Evolutionary conservation across 75 land plant genomes (phyloP), one percentile per base, ranked within the genome.

Genomic region (Isoetes taiwanensis): DNA sequence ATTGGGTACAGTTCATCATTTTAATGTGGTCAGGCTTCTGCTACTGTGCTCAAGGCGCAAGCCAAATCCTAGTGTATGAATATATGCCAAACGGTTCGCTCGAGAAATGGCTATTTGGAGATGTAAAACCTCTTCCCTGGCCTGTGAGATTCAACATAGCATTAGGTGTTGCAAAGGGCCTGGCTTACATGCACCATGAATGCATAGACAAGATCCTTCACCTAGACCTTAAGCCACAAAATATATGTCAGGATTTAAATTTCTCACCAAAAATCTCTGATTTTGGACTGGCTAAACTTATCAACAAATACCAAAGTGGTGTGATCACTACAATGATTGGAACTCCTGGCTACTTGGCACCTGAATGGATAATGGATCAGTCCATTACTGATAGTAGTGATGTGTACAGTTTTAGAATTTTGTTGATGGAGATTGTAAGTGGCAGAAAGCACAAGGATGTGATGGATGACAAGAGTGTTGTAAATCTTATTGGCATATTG

Each of bases 261-360:
- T 37, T 76, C 70, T 63, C 86, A 38, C 83, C 78, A 0, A 85
- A 85, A 56, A 82, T 85, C 29, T 75, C 86, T 0, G 86, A 85
- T 69, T 85, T 85, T 77, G 90, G 90, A 5, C 62, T 85, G 57
- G 82, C 80, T 4, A 82, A 69, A 59, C 74, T 77, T 59, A 86
- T 81, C 21, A 76, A 78, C 1, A 80, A 79, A 54, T 79, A 72
- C 39, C 59, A 66, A 30, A 26, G 41, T 19, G 76, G 83, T 8
- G 60, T 85, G 62, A 74, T 74, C 64, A 85, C 90, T 1, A 50
- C 74, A 27, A 57, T 85, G 56, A 86, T 83, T 3, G 90, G 90
- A n/a, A 85, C 86, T 30, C 76, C 82, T 74, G 90, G 90, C 2
- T 85, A 85, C 66, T 78, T 85, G 54, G 90, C 90, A 1, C 90